Percentiles rank a stretch among this genome's conserved stretches.
These are phyloP conservation scores for Areca catechu DNA, from an alignment of 176 grass and related monocot species.

Conservation along the genomic window DNA sequence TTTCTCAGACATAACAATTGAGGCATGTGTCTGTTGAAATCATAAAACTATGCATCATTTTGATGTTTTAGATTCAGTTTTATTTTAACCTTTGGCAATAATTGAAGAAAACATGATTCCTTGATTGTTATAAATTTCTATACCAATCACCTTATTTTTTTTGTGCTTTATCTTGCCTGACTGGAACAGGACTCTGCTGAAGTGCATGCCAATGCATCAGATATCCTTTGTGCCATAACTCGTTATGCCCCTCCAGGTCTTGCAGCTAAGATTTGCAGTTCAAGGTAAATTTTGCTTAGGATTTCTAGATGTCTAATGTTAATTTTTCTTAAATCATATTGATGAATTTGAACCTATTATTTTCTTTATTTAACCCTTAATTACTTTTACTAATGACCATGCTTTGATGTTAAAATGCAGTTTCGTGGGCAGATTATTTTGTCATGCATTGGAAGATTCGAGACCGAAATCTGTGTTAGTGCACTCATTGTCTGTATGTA, in stretches of 20 bases:
- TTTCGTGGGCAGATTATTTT: constrained; percentile 88
- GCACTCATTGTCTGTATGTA: constrained; percentile 90
- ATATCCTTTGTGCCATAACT: constrained; percentile 92
- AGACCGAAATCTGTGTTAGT: constrained; percentile 92
- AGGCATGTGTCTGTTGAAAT: too few species aligned
- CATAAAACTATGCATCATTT: too few species aligned
- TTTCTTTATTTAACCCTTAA: too few species aligned
- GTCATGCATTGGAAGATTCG: constrained; percentile 79
- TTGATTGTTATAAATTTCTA: too few species aligned
- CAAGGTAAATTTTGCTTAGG: constrained; percentile 42
- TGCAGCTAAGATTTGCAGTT: constrained; percentile 80
- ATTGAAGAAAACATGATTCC: too few species aligned
- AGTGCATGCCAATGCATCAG: constrained; percentile 91
- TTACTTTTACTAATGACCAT: too few species aligned
- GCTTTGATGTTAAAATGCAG: constrained; percentile 38
- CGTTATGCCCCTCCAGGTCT: constrained; percentile 88
- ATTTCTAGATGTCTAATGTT: not conserved
- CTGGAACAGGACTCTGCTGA: constrained; percentile 78
- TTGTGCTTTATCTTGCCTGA: constrained; percentile 14
- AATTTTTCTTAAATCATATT: not conserved
- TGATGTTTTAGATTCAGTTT: too few species aligned
- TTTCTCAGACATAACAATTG: too few species aligned
- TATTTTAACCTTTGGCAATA: too few species aligned
- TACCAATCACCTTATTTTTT: constrained; percentile 7
- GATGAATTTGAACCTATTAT: too few species aligned